These are phyloP conservation scores for Salix suchowensis DNA, from an alignment of 345 rosid species.

Conservation along the genomic window DNA sequence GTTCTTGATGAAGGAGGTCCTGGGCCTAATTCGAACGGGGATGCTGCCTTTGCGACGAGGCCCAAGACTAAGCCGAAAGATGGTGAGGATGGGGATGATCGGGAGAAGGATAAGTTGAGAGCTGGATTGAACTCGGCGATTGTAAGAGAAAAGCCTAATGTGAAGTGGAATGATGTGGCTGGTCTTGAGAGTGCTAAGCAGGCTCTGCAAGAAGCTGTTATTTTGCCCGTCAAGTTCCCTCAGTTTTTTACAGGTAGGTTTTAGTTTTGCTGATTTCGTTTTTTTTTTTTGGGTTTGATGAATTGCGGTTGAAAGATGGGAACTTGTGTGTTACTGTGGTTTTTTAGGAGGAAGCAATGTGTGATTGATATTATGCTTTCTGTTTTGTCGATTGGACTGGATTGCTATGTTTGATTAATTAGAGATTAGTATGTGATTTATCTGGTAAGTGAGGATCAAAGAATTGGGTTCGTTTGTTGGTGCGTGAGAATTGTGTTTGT, in stretches of 20 bases:
- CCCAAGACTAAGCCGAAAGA: conserved; percentile 79
- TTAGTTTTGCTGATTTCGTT: background rate
- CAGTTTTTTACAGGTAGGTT: conserved; percentile 79
- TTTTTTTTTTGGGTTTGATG: background rate
- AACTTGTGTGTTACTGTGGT: background rate
- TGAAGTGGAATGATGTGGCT: conserved; percentile 90
- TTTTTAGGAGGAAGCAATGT: background rate
- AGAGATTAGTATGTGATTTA: background rate
- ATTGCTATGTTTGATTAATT: background rate
- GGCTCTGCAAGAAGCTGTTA: conserved; percentile 88
- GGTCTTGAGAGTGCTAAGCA: conserved; percentile 94
- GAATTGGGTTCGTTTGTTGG: background rate
- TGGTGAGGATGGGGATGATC: conserved; percentile 80
- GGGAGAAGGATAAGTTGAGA: conserved; percentile 73
- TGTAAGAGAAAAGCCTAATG: conserved; percentile 79
- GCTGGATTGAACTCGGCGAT: conserved; percentile 82
- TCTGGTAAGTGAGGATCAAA: background rate
- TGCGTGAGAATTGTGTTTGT: background rate
- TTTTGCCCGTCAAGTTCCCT: conserved; percentile 91
- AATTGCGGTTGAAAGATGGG: background rate
- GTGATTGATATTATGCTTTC: background rate
- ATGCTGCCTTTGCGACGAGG: conserved; percentile 65
- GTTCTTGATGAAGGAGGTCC: conserved; percentile 83
- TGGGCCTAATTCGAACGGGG: conserved; percentile 64
- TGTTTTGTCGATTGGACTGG: background rate